phyloP scores from a whole-genome alignment of 1,284 basidiomycete genomes.

The Flammula alnicola region DNA sequence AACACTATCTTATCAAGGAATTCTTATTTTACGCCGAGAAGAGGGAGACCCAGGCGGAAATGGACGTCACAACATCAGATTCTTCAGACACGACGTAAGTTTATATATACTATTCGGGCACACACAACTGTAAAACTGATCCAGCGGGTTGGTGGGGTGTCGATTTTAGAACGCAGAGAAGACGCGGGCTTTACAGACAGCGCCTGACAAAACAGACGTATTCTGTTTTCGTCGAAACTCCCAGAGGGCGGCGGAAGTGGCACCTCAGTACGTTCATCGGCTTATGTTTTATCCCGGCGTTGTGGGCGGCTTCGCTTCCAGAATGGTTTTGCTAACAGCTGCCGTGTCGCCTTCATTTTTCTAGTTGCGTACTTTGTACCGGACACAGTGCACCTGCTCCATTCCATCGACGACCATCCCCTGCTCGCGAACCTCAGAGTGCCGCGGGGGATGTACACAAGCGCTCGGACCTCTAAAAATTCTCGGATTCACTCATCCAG shows the following conservation, averaged over 20 bases:
- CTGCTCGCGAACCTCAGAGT: slow-evolving; percentile 55
- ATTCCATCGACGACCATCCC: slow-evolving; percentile 62
- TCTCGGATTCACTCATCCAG: neutral
- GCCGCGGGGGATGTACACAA: slow-evolving; percentile 63
- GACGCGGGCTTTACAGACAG: slow-evolving; percentile 45
- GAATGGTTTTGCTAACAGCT: slow-evolving; percentile 1
- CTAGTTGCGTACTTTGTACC: slow-evolving; percentile 76
- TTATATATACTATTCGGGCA: slow-evolving; percentile 5
- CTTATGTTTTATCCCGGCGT: slow-evolving; percentile 5
- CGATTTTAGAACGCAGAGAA: slow-evolving; percentile 28
- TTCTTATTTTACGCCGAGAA: slow-evolving; percentile 80
- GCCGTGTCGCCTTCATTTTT: slow-evolving; percentile 12
- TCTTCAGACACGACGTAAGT: slow-evolving; percentile 39
- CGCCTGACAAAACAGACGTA: slow-evolving; percentile 79
- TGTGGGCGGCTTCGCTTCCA: slow-evolving; percentile 1
- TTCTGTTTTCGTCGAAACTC: slow-evolving; percentile 70
- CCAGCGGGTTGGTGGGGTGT: slow-evolving; percentile 1
- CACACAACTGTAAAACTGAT: slow-evolving; percentile 23
- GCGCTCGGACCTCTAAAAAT: slow-evolving; percentile 55
- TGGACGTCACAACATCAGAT: slow-evolving; percentile 47
- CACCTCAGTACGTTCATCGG: slow-evolving; percentile 63
- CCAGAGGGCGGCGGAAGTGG: slow-evolving; percentile 72
- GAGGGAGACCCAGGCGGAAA: slow-evolving; percentile 38
- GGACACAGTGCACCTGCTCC: slow-evolving; percentile 58
- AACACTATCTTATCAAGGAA: slow-evolving; percentile 49